These are phyloP conservation scores for Exophiala sp. DNA, from an alignment of 2,329 filamentous ascomycete species.

Conservation along the genomic window DNA sequence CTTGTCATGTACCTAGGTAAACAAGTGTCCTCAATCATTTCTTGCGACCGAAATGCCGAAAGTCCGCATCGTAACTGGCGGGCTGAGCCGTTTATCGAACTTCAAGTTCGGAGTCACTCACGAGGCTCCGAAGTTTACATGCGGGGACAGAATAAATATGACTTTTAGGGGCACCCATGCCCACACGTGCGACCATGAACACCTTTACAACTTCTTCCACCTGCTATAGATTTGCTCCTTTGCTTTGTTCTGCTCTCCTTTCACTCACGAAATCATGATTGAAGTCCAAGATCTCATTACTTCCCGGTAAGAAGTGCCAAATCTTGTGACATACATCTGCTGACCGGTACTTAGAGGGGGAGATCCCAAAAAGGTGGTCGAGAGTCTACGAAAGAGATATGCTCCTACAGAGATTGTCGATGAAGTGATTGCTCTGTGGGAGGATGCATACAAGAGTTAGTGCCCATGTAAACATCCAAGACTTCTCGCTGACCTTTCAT, in stretches of 20 bases:
- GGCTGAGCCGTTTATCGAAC: too few relatives aligned
- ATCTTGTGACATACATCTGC: not conserved
- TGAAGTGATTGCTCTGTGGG: constrained; percentile 63
- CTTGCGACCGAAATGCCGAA: too few relatives aligned
- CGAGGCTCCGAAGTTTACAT: constrained; percentile 13
- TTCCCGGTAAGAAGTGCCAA: constrained; percentile 50
- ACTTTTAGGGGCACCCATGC: not conserved
- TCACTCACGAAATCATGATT: constrained; percentile 52
- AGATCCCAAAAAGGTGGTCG: constrained; percentile 84
- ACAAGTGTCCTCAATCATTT: too few relatives aligned
- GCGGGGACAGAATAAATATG: constrained; percentile 3
- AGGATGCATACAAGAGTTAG: constrained; percentile 24
- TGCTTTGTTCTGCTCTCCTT: not conserved
- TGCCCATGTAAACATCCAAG: not conserved
- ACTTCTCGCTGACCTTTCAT: constrained; percentile 8
- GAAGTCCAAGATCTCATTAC: constrained; percentile 75
- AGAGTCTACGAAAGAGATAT: constrained; percentile 80
- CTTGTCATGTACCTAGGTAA: too few relatives aligned
- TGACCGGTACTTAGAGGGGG: constrained; percentile 59
- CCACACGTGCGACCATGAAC: constrained; percentile 4
- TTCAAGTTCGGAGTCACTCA: constrained; percentile 7
- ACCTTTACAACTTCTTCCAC: not conserved
- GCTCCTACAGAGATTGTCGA: constrained; percentile 82
- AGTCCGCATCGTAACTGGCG: not conserved
- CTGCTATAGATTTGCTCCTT: constrained; percentile 2